Conservation (phyloP, 78 protist species). For the Trichosphaerium sp. region DNA sequence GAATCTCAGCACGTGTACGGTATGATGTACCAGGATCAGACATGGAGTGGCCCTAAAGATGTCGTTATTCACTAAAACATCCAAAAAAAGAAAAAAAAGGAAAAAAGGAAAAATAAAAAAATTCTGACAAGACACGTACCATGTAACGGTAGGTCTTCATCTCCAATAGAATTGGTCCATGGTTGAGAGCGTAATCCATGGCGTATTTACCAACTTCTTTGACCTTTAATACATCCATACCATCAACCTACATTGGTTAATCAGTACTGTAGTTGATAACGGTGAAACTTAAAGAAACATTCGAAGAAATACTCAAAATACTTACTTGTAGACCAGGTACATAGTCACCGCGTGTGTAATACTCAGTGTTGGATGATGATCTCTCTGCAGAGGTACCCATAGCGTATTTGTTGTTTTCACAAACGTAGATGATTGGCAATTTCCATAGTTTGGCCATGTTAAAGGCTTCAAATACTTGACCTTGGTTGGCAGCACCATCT, state of each 20-base stretch:
- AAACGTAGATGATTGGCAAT: slow-evolving; percentile 74
- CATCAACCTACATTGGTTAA: slow-evolving; percentile 86
- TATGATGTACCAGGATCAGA: slow-evolving; percentile 92
- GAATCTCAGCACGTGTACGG: slow-evolving; percentile 74
- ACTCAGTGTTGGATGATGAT: slow-evolving; percentile 67
- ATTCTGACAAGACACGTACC: background rate
- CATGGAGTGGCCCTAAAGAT: slow-evolving; percentile 93
- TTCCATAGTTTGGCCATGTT: slow-evolving; percentile 93
- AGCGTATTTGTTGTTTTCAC: slow-evolving; percentile 94
- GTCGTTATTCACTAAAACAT: background rate
- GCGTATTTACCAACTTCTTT: slow-evolving; percentile 61
- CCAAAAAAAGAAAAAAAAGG: background rate
- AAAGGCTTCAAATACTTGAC: slow-evolving; percentile 74
- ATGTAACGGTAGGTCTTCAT: slow-evolving; percentile 88
- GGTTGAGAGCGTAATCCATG: slow-evolving; percentile 7
- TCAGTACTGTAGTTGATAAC: background rate
- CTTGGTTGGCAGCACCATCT: slow-evolving; percentile 96
- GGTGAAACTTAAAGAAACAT: background rate
- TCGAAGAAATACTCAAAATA: background rate
- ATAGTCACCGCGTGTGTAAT: slow-evolving; percentile 86
- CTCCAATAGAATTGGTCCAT: slow-evolving; percentile 80
- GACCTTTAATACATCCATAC: slow-evolving; percentile 86
- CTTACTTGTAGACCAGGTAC: slow-evolving; percentile 74
- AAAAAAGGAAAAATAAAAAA: background rate
- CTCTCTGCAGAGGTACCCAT: slow-evolving; percentile 88